Evolutionary conservation across 73 alveolate species (phyloP), one percentile per base, ranked within the genome.

Genomic region (Paramecium caudatum): DNA sequence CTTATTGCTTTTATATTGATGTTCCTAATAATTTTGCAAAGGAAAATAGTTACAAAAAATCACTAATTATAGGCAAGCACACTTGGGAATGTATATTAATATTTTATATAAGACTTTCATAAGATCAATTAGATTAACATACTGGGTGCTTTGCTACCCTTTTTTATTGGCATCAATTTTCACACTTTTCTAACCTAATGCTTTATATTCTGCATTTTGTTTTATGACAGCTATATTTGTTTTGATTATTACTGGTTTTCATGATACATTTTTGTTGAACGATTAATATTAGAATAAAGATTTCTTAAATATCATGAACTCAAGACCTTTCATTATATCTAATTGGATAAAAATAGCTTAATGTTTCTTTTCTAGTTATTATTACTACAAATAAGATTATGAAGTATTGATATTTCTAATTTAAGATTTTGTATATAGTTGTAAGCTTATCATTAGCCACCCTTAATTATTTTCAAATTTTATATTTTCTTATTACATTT

Each of bases 111-210:
- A 55, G 80, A 55, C 30, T 55, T 55, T 55, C 30, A 55, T 55
- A 55, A 55, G 80, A 55, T 55, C 80, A 16, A 55, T 55, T 1
- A 55, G 80, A 55, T 27, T 55, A 55, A 9, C 30, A 6, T 55
- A 55, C 80, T 55, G 80, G 80, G n/a, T 55, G 10, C 80, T 55
- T 1, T 55, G 80, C 30, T 55, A 55, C 30, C 80, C 45, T 1
- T 10, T 55, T 27, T 55, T 55, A 3, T 23, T 55, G 17, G 3
- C 13, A 55, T 55, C 80, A 2, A 55, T 43, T 9, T 55, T 27
- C 30, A 55, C 23, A 27, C 32, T 55, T 9, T 10, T 55, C 27
- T 27, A 27, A 23, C 27, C 80, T 7, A 9, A 55, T 23, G 80
- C 23, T 10, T 4, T 55, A 3, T 27, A 23, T 55, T 8, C 23